Base-by-base conservation (phyloP, 176 grass and related monocot species). In the Oropetium thomaeum region DNA sequence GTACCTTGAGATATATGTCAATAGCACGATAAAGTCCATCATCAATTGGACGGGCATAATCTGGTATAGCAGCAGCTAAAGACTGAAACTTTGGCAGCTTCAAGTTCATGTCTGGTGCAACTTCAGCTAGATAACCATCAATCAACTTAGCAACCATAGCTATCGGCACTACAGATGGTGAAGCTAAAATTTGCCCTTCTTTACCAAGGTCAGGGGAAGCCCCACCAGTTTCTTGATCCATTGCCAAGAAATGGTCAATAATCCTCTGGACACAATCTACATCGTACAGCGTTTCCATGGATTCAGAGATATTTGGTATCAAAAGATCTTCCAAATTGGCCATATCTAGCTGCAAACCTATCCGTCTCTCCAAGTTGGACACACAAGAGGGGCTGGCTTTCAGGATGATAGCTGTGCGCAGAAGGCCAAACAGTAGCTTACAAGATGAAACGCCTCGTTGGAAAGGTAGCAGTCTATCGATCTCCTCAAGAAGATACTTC, bases 1-100 rank as follows among this genome's bases (percentile, higher is more conserved):
- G n/a, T 86, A 92, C 93, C 87, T 93, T 93, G 13, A 97, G 75
- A 61, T 90, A 97, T 57, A 92, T 97, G 83, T 97, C 93, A 59
- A 97, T 79, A 57, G 93, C 89, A 60, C 89, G 89, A 73, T 97
- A 97, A 67, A 97, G 80, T 41, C 87, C 75, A 58, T 97, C 93
- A 73, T 89, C 89, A 76, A 92, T 76, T 55, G 83, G 75, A 32
- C 93, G 85, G 43, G 87, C 84, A 90, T 92, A 90, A 41, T 97
- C 87, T 41, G 93, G 87, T 86, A 92, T 72, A 78, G 89, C 87
- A 63, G 84, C 78, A 81, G 90, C 90, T 72, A 97, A 78, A 58
- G 79, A 86, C 26, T 12, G 45, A 76, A 97, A 97, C 41, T 78
- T 92, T 41, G 76, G 60, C 31, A 86, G 42, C 80, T 90, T 92